Base-by-base conservation (phyloP, 108 stramenopile genomes). In the Cyclotella choctawhatcheeana region DNA sequence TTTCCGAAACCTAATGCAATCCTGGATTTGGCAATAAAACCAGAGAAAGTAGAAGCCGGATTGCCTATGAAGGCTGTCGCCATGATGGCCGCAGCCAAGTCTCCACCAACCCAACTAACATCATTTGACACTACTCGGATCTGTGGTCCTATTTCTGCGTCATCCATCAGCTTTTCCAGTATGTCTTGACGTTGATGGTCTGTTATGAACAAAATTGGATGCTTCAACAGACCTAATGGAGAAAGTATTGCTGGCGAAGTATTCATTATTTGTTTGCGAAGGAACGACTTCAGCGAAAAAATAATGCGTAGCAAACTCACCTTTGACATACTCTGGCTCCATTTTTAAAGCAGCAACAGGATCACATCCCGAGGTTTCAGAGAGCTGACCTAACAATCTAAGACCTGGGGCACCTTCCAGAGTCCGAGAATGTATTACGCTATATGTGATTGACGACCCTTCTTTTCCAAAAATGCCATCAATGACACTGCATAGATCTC, bases 21-120 rank as follows among this genome's bases (percentile, higher is more conserved):
- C 17, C 79, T 53, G 6, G 68, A 65, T 40, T 81, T 81, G 73
- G 73, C 79, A 67, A 81, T 81, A 20, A 81, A 81, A 1, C 73
- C 79, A 4, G 67, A 68, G 52, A 81, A 69, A 14, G 73, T 58
- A 24, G 52, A 56, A 0, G 79, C 79, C 0, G 79, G 78, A 60
- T 79, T 79, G 0, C 78, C 78, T 54, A 79, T 73, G 44, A 79
- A 79, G 16, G 58, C 78, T 43, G 72, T 53, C 5, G 64, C 40
- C 66, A 72, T 62, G 0, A 73, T 52, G 18, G 58, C 78, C 24
- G 62, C 31, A 21, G 78, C 70, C 29, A 79, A 58, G 50, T 79
- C 78, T 34, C 78, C 78, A 50, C 78, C 78, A 13, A 79, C 52
- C 78, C 78, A 79, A 67, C 78, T 79, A 3, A 64, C 58, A 16